Percentiles rank a stretch among this genome's conserved stretches.
Evolutionary conservation across 768 basidiomycete genomes (phyloP).

Genomic region (Kwoniella dejecticola): DNA sequence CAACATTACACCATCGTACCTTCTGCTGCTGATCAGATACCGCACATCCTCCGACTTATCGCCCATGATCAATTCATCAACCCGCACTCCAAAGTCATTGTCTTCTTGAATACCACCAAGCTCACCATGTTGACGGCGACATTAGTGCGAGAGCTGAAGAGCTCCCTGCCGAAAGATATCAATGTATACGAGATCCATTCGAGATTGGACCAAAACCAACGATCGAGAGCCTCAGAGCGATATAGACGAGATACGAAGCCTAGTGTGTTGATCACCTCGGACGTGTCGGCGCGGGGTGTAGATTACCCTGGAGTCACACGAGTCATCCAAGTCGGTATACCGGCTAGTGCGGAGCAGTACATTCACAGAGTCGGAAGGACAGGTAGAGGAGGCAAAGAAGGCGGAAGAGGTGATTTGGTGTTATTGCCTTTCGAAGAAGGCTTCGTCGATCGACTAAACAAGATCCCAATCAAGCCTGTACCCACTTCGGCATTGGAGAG

Average conservation of each 20-base stretch:
- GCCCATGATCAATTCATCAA: constrained; percentile 82
- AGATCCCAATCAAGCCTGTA: constrained; percentile 70
- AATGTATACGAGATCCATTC: constrained; percentile 80
- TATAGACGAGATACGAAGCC: constrained; percentile 66
- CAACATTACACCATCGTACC: constrained; percentile 81
- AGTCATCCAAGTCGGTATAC: constrained; percentile 87
- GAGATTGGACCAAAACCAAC: constrained; percentile 65
- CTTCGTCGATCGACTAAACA: constrained; percentile 66
- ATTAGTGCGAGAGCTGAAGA: constrained; percentile 63
- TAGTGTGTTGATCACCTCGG: constrained; percentile 76
- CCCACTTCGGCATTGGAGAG: constrained; percentile 60
- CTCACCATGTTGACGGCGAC: constrained; percentile 74
- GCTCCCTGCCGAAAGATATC: constrained; percentile 63
- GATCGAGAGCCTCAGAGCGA: constrained; percentile 63
- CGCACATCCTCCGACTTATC: constrained; percentile 75
- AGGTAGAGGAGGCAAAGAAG: constrained; percentile 67
- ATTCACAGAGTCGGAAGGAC: constrained; percentile 84
- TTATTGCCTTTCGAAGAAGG: constrained; percentile 76
- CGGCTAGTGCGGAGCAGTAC: constrained; percentile 70
- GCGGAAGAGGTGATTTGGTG: constrained; percentile 77
- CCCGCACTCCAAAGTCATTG: constrained; percentile 70
- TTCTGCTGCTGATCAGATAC: constrained; percentile 67
- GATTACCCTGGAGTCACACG: constrained; percentile 87
- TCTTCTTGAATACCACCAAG: constrained; percentile 85
- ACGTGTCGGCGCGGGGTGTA: constrained; percentile 83